phyloP scores from a whole-genome alignment of 2,329 filamentous ascomycete species.

The Colletotrichum paranaense region DNA sequence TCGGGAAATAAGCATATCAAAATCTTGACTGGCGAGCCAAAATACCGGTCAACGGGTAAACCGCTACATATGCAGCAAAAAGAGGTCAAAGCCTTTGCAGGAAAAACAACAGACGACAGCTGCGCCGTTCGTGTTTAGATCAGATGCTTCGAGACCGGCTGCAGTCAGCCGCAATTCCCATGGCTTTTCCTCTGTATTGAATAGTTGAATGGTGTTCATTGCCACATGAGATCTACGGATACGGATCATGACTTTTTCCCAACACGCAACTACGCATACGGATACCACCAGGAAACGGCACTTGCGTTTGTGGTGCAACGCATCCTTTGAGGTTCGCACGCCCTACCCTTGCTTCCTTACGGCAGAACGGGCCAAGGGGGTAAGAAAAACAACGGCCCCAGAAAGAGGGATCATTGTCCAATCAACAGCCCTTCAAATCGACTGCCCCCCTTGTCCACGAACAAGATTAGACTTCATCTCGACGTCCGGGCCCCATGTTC shows the following conservation, averaged over 20 bases:
- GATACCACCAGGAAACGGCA: conserved; percentile 9
- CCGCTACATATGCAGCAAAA: background rate
- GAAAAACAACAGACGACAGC: conserved; percentile 27
- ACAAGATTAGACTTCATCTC: conserved; percentile 35
- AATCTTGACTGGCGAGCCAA: background rate
- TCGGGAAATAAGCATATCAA: background rate
- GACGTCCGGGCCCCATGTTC: conserved; percentile 28
- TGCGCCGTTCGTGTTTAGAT: conserved; percentile 6
- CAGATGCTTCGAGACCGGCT: background rate
- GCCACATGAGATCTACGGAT: background rate
- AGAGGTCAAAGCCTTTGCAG: background rate
- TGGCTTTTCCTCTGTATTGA: background rate
- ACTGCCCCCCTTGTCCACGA: background rate
- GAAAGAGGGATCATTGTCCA: background rate
- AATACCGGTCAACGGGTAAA: background rate
- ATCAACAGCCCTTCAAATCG: conserved; percentile 8
- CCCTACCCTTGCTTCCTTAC: conserved; percentile 4
- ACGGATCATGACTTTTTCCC: background rate
- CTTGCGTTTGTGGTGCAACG: conserved; percentile 30
- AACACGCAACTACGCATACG: background rate
- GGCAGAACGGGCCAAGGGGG: background rate
- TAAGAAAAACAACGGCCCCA: background rate
- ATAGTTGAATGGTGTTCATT: background rate
- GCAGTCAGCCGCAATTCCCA: background rate
- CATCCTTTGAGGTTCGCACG: conserved; percentile 5